Conservation (phyloP, 2,329 filamentous ascomycete species). For the Epichloe typhina region DNA sequence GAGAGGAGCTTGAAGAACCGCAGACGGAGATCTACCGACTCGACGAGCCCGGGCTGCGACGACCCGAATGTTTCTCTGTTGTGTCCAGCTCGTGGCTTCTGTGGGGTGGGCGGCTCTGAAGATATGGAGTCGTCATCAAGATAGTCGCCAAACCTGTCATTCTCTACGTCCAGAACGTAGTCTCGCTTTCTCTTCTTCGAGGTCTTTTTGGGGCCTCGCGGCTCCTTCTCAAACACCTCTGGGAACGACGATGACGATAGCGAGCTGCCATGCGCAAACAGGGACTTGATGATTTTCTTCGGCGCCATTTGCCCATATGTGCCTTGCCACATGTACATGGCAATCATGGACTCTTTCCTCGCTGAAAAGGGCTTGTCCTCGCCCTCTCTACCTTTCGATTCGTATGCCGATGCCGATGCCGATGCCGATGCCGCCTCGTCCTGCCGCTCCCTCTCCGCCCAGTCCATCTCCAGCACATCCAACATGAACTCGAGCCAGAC, state of each 20-base stretch:
- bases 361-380: conserved; percentile 15
- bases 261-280: conserved; percentile 52
- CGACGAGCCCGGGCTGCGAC: conserved; percentile 22
- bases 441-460: conserved; percentile 40
- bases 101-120: conserved; percentile 32
- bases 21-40: conserved; percentile 48
- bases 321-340: conserved; percentile 40
- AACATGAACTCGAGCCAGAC: conserved; percentile 70
- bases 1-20: conserved; percentile 47
- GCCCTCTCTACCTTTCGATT: conserved; percentile 8
- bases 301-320: conserved; percentile 31
- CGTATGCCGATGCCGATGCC: conserved; percentile 16
- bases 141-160: conserved; percentile 48
- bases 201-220: conserved; percentile 24
- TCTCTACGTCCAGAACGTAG: conserved; percentile 40
- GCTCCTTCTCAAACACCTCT: conserved; percentile 56
- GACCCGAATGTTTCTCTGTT: conserved; percentile 11
- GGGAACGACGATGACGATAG: conserved; percentile 41
- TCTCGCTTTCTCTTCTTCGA: conserved; percentile 37
- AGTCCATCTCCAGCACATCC: conserved; percentile 62
- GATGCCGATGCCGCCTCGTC: conserved; percentile 27
- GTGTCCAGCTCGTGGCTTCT: conserved; percentile 20
- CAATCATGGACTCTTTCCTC: conserved; percentile 44
- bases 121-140: conserved; percentile 42
- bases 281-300: conserved; percentile 48